These are phyloP conservation scores for Picea abies DNA, from an alignment of 83 land plant genomes.

Conservation along the genomic window DNA sequence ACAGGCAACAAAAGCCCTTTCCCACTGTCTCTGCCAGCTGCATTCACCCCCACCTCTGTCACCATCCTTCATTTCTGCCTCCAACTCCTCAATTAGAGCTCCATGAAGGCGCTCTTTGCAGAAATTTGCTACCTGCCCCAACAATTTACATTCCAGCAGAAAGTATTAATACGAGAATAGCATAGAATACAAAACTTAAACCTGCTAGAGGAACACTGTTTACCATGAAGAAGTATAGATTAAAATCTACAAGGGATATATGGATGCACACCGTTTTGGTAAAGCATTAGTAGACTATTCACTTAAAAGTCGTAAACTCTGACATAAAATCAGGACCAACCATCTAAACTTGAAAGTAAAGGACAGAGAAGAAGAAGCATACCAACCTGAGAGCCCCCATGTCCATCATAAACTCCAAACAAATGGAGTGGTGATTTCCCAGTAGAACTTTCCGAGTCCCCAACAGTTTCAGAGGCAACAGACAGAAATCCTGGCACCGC, in stretches of 20 bases:
- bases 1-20: slow-evolving; percentile 48
- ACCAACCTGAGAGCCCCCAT: slow-evolving; percentile 48
- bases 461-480: neutral
- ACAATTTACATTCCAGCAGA: neutral
- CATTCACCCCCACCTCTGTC: neutral
- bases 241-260: too few relatives aligned
- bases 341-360: too few relatives aligned
- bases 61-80: neutral
- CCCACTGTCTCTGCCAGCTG: slow-evolving; percentile 58
- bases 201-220: too few relatives aligned
- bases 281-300: too few relatives aligned
- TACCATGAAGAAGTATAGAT: too few relatives aligned
- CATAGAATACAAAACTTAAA: too few relatives aligned
- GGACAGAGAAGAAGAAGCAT: too few relatives aligned
- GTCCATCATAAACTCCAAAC: slow-evolving; percentile 81
- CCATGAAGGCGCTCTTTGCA: slow-evolving; percentile 54
- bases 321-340: too few relatives aligned
- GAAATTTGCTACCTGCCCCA: slow-evolving; percentile 47
- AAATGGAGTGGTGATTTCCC: slow-evolving; percentile 28
- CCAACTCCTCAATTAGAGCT: slow-evolving; percentile 43
- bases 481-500: slow-evolving; percentile 33
- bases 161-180: too few relatives aligned
- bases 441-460: neutral
- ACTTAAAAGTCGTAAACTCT: too few relatives aligned
- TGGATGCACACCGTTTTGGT: too few relatives aligned